Evolutionary conservation across 2,329 filamentous ascomycete genomes (phyloP).

Genomic region (Catunica adiposa): DNA sequence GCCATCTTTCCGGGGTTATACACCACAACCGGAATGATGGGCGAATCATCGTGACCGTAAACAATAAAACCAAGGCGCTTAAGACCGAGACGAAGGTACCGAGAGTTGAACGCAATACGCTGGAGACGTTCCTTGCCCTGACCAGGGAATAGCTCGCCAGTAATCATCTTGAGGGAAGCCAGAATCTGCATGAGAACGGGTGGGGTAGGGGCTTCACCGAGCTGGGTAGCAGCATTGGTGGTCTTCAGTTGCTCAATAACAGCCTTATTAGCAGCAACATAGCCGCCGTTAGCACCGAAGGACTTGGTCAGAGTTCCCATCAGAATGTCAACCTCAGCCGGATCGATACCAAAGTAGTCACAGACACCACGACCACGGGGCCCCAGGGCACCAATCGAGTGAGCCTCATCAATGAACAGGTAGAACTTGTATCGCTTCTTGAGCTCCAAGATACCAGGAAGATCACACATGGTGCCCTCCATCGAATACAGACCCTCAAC

Average conservation of each 20-base stretch:
- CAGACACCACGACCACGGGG: constrained; percentile 82
- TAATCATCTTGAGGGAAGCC: constrained; percentile 72
- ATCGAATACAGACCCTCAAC: constrained; percentile 97
- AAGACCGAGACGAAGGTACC: constrained; percentile 90
- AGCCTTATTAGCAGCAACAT: constrained; percentile 73
- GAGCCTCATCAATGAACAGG: constrained; percentile 89
- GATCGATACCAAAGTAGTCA: constrained; percentile 89
- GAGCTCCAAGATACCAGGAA: constrained; percentile 72
- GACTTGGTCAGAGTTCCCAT: constrained; percentile 99
- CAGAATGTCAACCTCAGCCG: constrained; percentile 75
- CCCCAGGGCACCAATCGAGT: constrained; percentile 85
- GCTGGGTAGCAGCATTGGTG: constrained; percentile 72
- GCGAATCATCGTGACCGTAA: constrained; percentile 93
- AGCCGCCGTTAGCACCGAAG: constrained; percentile 94
- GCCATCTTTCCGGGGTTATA: constrained; percentile 99
- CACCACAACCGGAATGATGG: constrained; percentile 83
- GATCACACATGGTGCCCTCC: constrained; percentile 97
- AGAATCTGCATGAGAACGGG: constrained; percentile 84
- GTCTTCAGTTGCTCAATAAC: constrained; percentile 84
- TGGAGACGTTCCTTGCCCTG: constrained; percentile 93
- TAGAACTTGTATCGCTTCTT: constrained; percentile 97
- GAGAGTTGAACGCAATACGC: constrained; percentile 92
- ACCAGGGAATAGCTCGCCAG: constrained; percentile 69
- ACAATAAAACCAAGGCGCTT: constrained; percentile 95
- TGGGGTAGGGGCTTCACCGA: constrained; percentile 75